phyloP scores from a whole-genome alignment of 1,139 yeast genomes.

The Taphrina sp. region DNA sequence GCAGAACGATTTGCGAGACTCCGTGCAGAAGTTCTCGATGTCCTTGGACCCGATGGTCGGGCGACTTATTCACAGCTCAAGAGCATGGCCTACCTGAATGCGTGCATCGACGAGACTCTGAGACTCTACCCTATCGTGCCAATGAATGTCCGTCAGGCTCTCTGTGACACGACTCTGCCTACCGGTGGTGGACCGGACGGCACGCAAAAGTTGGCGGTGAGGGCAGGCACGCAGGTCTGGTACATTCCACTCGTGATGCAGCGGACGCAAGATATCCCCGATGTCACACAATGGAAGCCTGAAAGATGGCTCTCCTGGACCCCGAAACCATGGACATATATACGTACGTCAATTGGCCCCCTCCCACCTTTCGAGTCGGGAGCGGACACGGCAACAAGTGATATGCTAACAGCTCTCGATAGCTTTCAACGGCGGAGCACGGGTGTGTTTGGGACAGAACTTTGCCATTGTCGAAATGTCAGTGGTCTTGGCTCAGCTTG shows the following conservation, averaged over 20 bases:
- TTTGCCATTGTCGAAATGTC: conserved; percentile 59
- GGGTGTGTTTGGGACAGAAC: conserved; percentile 61
- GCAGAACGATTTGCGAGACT: conserved; percentile 48
- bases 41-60: background rate
- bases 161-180: conserved; percentile 53
- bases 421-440: conserved; percentile 55
- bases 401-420: background rate
- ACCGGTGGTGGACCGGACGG: conserved; percentile 55
- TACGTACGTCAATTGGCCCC: conserved; percentile 39
- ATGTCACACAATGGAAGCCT: conserved; percentile 52
- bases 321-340: conserved; percentile 33
- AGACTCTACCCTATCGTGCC: conserved; percentile 61
- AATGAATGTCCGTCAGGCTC: conserved; percentile 51
- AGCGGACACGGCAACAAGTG: too few species aligned
- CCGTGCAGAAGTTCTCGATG: conserved; percentile 45
- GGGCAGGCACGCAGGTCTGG: conserved; percentile 51
- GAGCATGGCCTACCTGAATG: conserved; percentile 45
- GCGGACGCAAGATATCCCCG: conserved; percentile 51
- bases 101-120: conserved; percentile 50
- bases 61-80: conserved; percentile 55
- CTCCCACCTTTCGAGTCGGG: conserved; percentile 57
- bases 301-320: conserved; percentile 50
- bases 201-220: conserved; percentile 49
- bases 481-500: conserved; percentile 50
- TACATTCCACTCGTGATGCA: conserved; percentile 53